Evolutionary conservation across 1,139 yeast genomes (phyloP), one percentile per base, ranked within the genome.

Genomic region (Taphrina deformans): DNA sequence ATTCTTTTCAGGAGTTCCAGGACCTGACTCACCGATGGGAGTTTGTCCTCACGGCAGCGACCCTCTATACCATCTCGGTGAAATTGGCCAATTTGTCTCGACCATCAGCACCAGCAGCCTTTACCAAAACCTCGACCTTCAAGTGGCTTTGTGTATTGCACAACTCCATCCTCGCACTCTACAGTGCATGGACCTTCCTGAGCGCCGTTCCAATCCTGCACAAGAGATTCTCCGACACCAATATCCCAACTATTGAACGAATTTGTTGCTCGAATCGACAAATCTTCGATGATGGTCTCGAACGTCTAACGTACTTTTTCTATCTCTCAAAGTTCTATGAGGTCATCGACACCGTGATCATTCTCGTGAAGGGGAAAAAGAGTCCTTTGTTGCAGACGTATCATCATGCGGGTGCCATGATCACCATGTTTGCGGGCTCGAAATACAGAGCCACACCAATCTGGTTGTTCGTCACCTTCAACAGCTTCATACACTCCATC

Each of bases 361-460:
- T 87, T 69, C 79, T 87, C 66, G 79, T 86, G 68, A 87, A 87
- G 76, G 92, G 92, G 55, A 80, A 82, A 73, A 88, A 86, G 46
- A 83, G 89, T 14, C 83, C 88, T 3, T 77, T 87, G 69, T 79
- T 87, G 71, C 92, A 87, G 76, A 84, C 89, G 68, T 87, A 87
- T 75, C 92, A 87, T 74, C 93, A 87, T 74, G 84, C 92, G 1
- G 93, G 92, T 45, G 93, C 93, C 59, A 87, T 87, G 87, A 79
- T 87, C 77, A 85, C 89, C 70, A 87, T 87, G 92, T 87, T 91
- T 91, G 84, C 88, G 1, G 93, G 92, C 2, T 82, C 86, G 66
- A 78, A 92, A 66, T 87, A 78, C 74, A 83, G 83, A 66, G 83
- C 89, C 12, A 89, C 91, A 10, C 92, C 92, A 46, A 86, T 87